A percentile compares a stretch with the other conserved stretches of the same genome.
Conservation (phyloP, 2,329 filamentous ascomycete genomes). For the Neopestalotiopsis sp. region DNA sequence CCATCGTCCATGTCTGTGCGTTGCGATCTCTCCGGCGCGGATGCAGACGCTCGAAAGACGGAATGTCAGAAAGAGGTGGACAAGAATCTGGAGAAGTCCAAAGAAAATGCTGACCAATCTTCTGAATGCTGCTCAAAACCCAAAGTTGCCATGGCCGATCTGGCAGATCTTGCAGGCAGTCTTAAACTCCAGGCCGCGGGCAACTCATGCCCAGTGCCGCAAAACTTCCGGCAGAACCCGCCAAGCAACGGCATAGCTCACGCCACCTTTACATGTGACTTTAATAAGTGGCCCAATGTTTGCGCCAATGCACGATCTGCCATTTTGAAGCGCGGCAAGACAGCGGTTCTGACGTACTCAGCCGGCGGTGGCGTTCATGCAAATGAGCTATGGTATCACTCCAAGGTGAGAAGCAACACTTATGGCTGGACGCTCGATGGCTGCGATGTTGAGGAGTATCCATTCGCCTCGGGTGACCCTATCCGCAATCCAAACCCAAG, state of each 20-base stretch:
- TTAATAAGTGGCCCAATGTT: not conserved
- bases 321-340: not conserved
- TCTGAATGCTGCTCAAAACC: no score
- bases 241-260: not conserved
- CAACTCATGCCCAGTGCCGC: no score
- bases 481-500: not conserved
- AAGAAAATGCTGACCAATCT: not conserved
- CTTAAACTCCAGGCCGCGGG: no score
- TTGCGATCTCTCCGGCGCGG: not conserved
- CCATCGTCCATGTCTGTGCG: no score
- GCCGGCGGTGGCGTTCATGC: no score
- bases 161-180: no score
- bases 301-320: not conserved
- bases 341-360: not conserved
- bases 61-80: not conserved
- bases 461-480: not conserved
- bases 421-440: not conserved
- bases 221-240: not conserved
- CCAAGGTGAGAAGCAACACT: no score
- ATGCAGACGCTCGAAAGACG: not conserved
- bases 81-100: not conserved
- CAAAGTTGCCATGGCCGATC: no score
- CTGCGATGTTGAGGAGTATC: not conserved
- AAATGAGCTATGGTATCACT: no score
- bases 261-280: not conserved